A percentile compares a stretch with the other conserved stretches of the same genome.
Conservation (phyloP, 2,329 filamentous ascomycete species). For the Polytolypa hystricis region DNA sequence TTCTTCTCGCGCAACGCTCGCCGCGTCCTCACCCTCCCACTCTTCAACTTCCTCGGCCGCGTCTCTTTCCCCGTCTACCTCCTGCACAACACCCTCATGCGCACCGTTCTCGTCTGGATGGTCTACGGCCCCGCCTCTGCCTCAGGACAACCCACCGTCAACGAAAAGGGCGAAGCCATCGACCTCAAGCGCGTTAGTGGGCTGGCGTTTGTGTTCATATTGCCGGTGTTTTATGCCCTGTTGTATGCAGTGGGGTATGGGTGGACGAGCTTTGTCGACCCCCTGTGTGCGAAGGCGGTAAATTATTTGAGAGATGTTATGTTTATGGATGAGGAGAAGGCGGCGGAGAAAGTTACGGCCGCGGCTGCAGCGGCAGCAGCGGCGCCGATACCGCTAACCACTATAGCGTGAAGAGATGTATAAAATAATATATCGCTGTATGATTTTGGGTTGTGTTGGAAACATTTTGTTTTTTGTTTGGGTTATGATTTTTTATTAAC, state of each 20-base stretch:
- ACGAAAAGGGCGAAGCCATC: slow-evolving; percentile 9
- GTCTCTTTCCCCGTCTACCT: slow-evolving; percentile 21
- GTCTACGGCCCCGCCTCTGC: slow-evolving; percentile 13
- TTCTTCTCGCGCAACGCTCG: slow-evolving; percentile 16
- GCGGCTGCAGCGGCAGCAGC: slow-evolving; percentile 6
- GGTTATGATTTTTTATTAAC: not conserved
- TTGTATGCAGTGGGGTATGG: slow-evolving; percentile 10
- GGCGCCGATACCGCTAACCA: too few species aligned
- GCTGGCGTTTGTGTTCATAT: slow-evolving; percentile 10
- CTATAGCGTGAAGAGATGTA: too few species aligned
- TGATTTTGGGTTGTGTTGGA: not conserved
- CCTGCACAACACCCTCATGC: slow-evolving; percentile 18
- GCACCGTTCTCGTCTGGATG: slow-evolving; percentile 18
- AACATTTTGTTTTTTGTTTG: not conserved
- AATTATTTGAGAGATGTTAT: slow-evolving; percentile 10
- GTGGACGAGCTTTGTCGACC: slow-evolving; percentile 13
- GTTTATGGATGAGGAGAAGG: slow-evolving; percentile 11
- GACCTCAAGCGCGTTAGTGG: slow-evolving; percentile 2
- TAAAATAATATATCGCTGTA: not conserved
- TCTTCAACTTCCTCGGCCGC: slow-evolving; percentile 19
- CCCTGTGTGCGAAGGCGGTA: slow-evolving; percentile 9
- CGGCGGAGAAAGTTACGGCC: slow-evolving; percentile 9
- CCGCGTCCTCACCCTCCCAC: slow-evolving; percentile 12
- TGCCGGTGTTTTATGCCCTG: slow-evolving; percentile 11
- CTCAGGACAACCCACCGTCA: slow-evolving; percentile 2